phyloP scores from a whole-genome alignment of 129 eudicot genomes.

The Escallonia herrerae region DNA sequence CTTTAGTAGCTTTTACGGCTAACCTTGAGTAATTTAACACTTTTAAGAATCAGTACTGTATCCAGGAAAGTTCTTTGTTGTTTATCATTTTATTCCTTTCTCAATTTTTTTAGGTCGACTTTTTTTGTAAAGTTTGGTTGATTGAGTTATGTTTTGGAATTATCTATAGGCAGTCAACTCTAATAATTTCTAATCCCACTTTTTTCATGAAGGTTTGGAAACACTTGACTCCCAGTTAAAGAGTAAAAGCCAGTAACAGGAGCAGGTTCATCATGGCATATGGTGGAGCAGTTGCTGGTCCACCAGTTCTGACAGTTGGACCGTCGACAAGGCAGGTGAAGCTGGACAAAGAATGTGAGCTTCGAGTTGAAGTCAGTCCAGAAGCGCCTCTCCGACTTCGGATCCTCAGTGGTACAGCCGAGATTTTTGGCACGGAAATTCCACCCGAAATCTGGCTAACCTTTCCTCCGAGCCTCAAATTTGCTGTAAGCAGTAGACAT shows the following conservation, averaged over 20 bases:
- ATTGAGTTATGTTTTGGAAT: neutral
- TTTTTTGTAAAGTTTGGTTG: no score
- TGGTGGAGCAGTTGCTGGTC: constrained; percentile 46
- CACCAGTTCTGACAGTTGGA: constrained; percentile 33
- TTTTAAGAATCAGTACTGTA: no score
- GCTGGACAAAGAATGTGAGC: constrained; percentile 84
- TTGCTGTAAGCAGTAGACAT: constrained; percentile 44
- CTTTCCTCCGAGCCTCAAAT: constrained; percentile 77
- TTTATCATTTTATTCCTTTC: no score
- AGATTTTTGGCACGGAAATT: constrained; percentile 90
- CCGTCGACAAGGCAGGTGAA: constrained; percentile 60
- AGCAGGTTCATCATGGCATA: constrained; percentile 44
- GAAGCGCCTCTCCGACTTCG: constrained; percentile 63
- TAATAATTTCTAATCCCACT: no score
- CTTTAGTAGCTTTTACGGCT: no score
- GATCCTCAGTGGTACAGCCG: constrained; percentile 66
- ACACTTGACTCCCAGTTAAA: no score
- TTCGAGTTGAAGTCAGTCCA: constrained; percentile 66
- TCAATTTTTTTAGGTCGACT: no score
- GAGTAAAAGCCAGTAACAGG: no score
- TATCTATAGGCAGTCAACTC: no score
- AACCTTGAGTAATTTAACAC: no score
- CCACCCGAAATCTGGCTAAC: constrained; percentile 90
- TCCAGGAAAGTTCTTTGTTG: no score
- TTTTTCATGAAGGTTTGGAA: no score